A percentile compares a stretch with the other conserved stretches of the same genome.
phyloP scores from a whole-genome alignment of 75 land plant genomes.

The Chamaecyparis obtusa region DNA sequence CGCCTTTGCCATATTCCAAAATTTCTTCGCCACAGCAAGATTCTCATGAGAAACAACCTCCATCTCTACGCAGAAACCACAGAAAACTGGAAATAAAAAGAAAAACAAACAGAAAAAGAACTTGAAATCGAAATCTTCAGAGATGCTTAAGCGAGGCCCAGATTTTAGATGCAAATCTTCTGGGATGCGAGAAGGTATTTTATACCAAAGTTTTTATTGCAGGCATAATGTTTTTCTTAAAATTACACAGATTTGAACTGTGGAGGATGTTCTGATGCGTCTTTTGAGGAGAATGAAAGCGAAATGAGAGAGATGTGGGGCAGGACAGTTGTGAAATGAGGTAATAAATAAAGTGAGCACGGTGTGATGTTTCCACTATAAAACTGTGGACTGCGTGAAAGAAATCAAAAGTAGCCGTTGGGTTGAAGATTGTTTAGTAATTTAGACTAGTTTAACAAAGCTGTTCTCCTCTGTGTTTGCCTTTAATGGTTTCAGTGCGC shows the following conservation, averaged over 20 bases:
- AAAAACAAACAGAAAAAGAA: too few species aligned
- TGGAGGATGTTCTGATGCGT: background rate
- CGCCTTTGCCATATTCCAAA: conserved; percentile 34
- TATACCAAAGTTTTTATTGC: background rate
- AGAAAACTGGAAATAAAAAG: background rate
- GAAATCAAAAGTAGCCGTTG: background rate
- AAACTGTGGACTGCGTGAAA: background rate
- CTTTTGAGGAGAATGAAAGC: background rate
- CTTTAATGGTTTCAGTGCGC: background rate
- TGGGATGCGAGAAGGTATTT: background rate
- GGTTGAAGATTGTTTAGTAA: background rate
- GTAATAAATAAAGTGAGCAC: background rate
- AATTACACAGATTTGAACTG: background rate
- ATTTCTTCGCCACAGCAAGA: conserved; percentile 21
- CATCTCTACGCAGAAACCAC: background rate
- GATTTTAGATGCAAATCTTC: background rate
- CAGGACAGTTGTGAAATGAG: background rate
- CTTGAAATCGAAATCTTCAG: too few species aligned
- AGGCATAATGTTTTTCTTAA: background rate
- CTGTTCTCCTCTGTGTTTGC: background rate
- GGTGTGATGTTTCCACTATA: background rate
- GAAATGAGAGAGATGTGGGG: background rate
- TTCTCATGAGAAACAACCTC: conserved; percentile 2
- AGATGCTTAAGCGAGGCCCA: background rate
- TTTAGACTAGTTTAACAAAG: background rate